Conservation (phyloP, 2,329 filamentous ascomycete genomes). For the Seiridium unicorne region DNA sequence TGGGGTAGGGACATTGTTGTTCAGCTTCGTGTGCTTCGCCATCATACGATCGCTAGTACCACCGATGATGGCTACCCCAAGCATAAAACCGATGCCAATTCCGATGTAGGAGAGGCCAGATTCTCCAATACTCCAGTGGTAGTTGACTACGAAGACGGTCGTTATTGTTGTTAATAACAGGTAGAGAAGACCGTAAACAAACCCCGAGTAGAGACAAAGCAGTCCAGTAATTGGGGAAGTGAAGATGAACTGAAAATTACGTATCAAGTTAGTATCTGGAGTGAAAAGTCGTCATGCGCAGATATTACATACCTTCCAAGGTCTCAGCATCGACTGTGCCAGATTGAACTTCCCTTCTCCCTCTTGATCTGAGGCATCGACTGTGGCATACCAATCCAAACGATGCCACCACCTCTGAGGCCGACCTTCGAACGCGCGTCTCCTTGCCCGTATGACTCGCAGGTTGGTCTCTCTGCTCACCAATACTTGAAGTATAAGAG, state of each 20-base stretch:
- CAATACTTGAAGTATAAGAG: slow-evolving; percentile 6
- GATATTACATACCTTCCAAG: neutral
- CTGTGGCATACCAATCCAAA: slow-evolving; percentile 12
- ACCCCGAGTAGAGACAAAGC: slow-evolving; percentile 11
- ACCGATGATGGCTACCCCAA: slow-evolving; percentile 9
- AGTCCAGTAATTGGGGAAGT: neutral
- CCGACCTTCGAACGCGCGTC: slow-evolving; percentile 9
- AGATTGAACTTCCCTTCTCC: neutral
- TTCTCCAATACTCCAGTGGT: slow-evolving; percentile 10
- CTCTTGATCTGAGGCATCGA: neutral
- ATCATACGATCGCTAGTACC: slow-evolving; percentile 10
- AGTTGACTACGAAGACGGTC: slow-evolving; percentile 10
- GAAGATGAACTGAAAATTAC: neutral
- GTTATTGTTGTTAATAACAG: slow-evolving; percentile 13
- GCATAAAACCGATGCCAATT: slow-evolving; percentile 12
- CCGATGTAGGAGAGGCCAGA: slow-evolving; percentile 13
- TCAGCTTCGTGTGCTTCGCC: slow-evolving; percentile 8
- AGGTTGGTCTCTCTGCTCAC: slow-evolving; percentile 12
- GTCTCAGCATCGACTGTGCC: neutral
- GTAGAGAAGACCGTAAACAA: slow-evolving; percentile 13
- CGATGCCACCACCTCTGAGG: slow-evolving; percentile 10
- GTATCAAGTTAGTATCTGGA: neutral
- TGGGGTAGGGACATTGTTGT: neutral
- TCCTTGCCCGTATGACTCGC: slow-evolving; percentile 11
- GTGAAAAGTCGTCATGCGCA: neutral